phyloP scores from a whole-genome alignment of 108 stramenopile species.

The Cyclostephanos invisitatus region DNA sequence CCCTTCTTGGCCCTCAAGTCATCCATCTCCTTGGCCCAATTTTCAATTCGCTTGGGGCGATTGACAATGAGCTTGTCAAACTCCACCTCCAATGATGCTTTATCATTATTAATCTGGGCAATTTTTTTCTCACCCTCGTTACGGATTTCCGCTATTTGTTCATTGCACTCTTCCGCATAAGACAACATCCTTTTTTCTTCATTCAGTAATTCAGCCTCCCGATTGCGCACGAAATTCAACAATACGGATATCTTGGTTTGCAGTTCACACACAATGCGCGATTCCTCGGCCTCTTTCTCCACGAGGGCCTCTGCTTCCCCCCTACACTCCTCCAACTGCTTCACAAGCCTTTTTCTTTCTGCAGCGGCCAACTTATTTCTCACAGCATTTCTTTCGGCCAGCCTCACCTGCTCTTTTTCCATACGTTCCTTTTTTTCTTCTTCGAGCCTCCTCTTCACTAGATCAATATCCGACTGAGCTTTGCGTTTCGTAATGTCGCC shows the following conservation, averaged over 20 bases:
- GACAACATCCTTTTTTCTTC: neutral
- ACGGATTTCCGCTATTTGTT: slow-evolving; percentile 7
- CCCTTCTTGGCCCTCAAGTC: slow-evolving; percentile 10
- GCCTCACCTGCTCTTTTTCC: slow-evolving; percentile 1
- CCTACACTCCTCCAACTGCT: slow-evolving; percentile 14
- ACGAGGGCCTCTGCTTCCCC: neutral
- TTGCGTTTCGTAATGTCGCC: slow-evolving; percentile 19
- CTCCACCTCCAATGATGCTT: slow-evolving; percentile 6
- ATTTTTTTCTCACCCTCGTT: slow-evolving; percentile 15
- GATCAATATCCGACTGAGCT: slow-evolving; percentile 28
- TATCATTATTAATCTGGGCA: slow-evolving; percentile 6
- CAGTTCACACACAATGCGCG: neutral
- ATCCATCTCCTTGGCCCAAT: slow-evolving; percentile 14
- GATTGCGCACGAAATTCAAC: neutral
- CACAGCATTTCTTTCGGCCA: neutral
- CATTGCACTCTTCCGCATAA: slow-evolving; percentile 3
- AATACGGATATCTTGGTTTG: neutral
- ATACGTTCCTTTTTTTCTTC: slow-evolving; percentile 28
- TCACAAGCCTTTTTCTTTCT: slow-evolving; percentile 5
- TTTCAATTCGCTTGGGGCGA: slow-evolving; percentile 14
- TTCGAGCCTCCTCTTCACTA: slow-evolving; percentile 18
- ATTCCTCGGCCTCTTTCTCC: slow-evolving; percentile 1
- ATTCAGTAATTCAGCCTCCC: neutral
- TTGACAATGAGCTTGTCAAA: slow-evolving; percentile 13
- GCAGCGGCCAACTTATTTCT: neutral